Percentiles rank a stretch among this genome's conserved stretches.
phyloP scores from a whole-genome alignment of 306 rosid genomes.

The Castanea mollissima region DNA sequence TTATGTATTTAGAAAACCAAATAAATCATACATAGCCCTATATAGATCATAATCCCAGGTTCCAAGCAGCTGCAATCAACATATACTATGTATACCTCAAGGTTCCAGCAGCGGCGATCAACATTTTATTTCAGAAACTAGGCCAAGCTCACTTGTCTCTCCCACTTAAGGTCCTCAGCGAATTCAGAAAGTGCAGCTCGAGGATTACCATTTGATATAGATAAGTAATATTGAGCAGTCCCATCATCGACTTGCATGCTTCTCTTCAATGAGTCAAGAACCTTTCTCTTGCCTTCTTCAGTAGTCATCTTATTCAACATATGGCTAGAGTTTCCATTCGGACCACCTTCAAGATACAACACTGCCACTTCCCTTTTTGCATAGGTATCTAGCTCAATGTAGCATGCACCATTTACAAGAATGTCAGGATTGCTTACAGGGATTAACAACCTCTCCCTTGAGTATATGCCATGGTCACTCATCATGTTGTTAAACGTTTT shows the following conservation, averaged over 20 bases:
- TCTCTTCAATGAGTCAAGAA: constrained; percentile 71
- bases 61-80: background rate
- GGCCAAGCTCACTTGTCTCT: constrained; percentile 47
- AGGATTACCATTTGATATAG: constrained; percentile 83
- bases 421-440: constrained; percentile 65
- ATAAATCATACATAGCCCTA: too few relatives aligned
- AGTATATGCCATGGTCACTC: constrained; percentile 95
- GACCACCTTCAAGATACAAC: constrained; percentile 64
- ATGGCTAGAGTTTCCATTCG: constrained; percentile 28
- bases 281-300: constrained; percentile 59
- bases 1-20: too few relatives aligned
- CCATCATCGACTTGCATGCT: constrained; percentile 91
- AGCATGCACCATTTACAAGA: constrained; percentile 64
- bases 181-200: constrained; percentile 82
- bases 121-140: constrained; percentile 14
- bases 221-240: constrained; percentile 79
- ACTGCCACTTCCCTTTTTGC: constrained; percentile 95
- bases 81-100: constrained; percentile 5
- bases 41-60: background rate
- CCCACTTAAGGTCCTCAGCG: constrained; percentile 81
- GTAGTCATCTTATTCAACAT: constrained; percentile 36
- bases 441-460: constrained; percentile 84
- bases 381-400: constrained; percentile 63
- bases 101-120: background rate
- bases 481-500: constrained; percentile 89